Percentiles rank a stretch among this genome's conserved stretches.
Evolutionary conservation across 768 basidiomycete genomes (phyloP).

Genomic region (Lentinula edodes): DNA sequence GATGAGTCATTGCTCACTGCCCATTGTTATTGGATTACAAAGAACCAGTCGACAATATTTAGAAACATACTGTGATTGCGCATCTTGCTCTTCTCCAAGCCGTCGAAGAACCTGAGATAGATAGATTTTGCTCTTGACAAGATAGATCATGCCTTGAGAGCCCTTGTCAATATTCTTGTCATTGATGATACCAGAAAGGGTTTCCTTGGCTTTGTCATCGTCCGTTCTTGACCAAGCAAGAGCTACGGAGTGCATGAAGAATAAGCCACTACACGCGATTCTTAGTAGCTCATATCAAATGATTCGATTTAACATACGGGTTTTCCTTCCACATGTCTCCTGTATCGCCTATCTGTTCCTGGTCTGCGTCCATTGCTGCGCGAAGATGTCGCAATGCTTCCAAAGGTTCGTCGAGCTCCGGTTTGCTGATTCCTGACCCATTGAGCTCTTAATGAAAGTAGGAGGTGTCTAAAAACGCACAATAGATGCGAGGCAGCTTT

Average conservation of each 20-base stretch:
- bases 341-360: not conserved
- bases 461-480: not conserved
- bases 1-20: constrained; percentile 10
- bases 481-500: not conserved
- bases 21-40: not conserved
- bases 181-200: not conserved
- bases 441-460: not conserved
- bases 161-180: not conserved
- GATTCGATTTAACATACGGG: not conserved
- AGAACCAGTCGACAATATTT: not conserved
- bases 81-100: not conserved
- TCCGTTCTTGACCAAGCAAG: not conserved
- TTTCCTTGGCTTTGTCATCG: not conserved
- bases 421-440: not conserved
- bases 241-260: not conserved
- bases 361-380: not conserved
- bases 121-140: not conserved
- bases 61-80: not conserved
- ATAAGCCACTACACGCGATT: not conserved
- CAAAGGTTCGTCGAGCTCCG: not conserved
- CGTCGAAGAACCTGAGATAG: not conserved
- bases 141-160: not conserved
- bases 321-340: not conserved
- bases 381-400: not conserved
- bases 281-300: not conserved